These are phyloP conservation scores for Coniella lustricola DNA, from an alignment of 2,329 filamentous ascomycete genomes.

Conservation along the genomic window DNA sequence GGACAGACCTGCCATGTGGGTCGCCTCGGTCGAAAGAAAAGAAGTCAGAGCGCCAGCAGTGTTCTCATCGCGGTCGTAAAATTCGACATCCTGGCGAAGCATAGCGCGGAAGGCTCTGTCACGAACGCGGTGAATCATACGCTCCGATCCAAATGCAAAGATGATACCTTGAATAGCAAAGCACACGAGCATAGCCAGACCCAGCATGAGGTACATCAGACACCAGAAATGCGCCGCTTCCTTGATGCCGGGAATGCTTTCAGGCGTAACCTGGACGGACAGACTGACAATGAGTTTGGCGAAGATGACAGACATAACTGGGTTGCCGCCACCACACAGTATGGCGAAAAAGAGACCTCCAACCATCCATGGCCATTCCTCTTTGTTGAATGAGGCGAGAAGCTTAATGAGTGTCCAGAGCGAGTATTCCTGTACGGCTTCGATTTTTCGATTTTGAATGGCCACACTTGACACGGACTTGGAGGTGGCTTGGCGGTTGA, in stretches of 20 bases:
- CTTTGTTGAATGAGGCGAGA: slow-evolving; percentile 70
- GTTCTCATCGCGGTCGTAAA: slow-evolving; percentile 87
- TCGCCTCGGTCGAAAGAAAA: slow-evolving; percentile 84
- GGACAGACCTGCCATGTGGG: slow-evolving; percentile 79
- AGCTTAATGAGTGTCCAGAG: slow-evolving; percentile 72
- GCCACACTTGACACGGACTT: slow-evolving; percentile 64
- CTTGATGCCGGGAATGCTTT: slow-evolving; percentile 50
- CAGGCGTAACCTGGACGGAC: slow-evolving; percentile 42
- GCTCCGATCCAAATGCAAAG: slow-evolving; percentile 83
- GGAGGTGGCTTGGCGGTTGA: slow-evolving; percentile 47
- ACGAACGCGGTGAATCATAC: slow-evolving; percentile 74
- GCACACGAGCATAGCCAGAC: slow-evolving; percentile 62
- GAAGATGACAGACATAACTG: slow-evolving; percentile 64
- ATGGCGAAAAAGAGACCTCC: slow-evolving; percentile 66
- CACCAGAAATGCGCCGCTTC: slow-evolving; percentile 78
- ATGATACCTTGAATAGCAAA: slow-evolving; percentile 62
- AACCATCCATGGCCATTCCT: slow-evolving; percentile 66
- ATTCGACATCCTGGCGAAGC: slow-evolving; percentile 85
- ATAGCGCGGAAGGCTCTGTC: slow-evolving; percentile 78
- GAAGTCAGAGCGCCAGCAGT: slow-evolving; percentile 82
- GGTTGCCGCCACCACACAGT: slow-evolving; percentile 73
- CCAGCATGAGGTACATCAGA: slow-evolving; percentile 82
- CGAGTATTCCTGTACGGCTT: slow-evolving; percentile 53
- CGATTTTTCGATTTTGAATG: slow-evolving; percentile 48
- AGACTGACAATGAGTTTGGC: slow-evolving; percentile 77